Conservation (phyloP, 805 yeast species). For the Cephaloascus fragrans region DNA sequence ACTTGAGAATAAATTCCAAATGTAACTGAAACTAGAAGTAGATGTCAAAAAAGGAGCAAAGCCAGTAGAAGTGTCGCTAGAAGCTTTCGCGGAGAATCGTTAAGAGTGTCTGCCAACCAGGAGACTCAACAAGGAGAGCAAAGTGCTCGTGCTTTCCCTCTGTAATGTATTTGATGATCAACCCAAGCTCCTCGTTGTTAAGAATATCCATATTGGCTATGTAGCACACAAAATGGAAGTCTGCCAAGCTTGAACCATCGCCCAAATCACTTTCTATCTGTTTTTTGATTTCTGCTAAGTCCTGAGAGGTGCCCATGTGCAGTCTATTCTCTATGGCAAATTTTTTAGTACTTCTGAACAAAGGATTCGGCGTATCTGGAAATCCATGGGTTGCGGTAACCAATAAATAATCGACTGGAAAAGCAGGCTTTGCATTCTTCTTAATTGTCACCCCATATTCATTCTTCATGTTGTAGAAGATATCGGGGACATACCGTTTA, state of each 20-base stretch:
- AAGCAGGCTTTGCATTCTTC: conserved; percentile 80
- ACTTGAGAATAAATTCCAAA: no score
- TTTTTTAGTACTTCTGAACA: conserved; percentile 30
- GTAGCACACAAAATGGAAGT: conserved; percentile 69
- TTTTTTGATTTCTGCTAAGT: conserved; percentile 40
- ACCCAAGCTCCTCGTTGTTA: conserved; percentile 39
- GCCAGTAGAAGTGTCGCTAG: no score
- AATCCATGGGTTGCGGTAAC: conserved; percentile 91
- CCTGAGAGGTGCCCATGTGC: conserved; percentile 66
- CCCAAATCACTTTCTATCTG: conserved; percentile 32
- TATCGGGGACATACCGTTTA: conserved; percentile 87
- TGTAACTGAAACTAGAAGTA: no score
- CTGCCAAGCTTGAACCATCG: conserved; percentile 32
- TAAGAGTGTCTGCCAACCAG: conserved; percentile 78
- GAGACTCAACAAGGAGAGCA: conserved; percentile 43
- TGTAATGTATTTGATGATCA: conserved; percentile 39
- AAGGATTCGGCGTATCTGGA: conserved; percentile 52
- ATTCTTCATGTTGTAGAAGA: conserved; percentile 73
- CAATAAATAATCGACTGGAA: conserved; percentile 83
- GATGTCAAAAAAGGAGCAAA: no score
- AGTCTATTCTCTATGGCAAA: conserved; percentile 81
- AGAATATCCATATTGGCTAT: conserved; percentile 48
- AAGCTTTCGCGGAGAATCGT: conserved; percentile 26
- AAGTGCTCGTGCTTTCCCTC: conserved; percentile 32
- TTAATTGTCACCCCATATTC: conserved; percentile 88